These are phyloP conservation scores for Graphilbum sp. DNA, from an alignment of 2,329 filamentous ascomycete genomes.

Conservation along the genomic window DNA sequence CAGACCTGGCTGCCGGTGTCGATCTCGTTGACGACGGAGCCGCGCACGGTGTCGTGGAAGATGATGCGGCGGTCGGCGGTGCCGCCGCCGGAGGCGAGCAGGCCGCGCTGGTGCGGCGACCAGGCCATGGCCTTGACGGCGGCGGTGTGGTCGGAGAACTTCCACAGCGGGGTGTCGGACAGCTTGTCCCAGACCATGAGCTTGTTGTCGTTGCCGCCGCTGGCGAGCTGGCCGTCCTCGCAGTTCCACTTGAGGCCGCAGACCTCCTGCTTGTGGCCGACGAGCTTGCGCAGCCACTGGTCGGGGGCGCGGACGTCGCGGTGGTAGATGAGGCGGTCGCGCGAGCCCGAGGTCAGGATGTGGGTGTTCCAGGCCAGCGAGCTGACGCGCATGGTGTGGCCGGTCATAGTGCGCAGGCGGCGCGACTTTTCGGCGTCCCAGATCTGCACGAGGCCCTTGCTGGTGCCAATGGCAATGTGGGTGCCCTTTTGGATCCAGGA, in stretches of 20 bases:
- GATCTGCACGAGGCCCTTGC: slow-evolving; percentile 88
- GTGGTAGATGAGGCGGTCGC: slow-evolving; percentile 87
- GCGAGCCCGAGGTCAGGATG: slow-evolving; percentile 86
- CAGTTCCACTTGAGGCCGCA: slow-evolving; percentile 96
- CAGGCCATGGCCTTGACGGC: slow-evolving; percentile 96
- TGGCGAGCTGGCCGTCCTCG: slow-evolving; percentile 86
- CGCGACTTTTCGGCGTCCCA: slow-evolving; percentile 87
- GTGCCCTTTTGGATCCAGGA: slow-evolving; percentile 98
- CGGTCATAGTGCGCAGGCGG: slow-evolving; percentile 86
- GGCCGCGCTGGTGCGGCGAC: slow-evolving; percentile 88
- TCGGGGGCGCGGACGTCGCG: slow-evolving; percentile 87
- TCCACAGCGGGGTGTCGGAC: slow-evolving; percentile 79
- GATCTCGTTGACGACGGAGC: slow-evolving; percentile 65
- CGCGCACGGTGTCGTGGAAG: slow-evolving; percentile 91
- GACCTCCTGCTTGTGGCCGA: slow-evolving; percentile 95
- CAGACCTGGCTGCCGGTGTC: slow-evolving; percentile 98
- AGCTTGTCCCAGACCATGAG: slow-evolving; percentile 97
- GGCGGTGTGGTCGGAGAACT: slow-evolving; percentile 87
- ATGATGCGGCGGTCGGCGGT: slow-evolving; percentile 94
- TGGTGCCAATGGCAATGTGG: slow-evolving; percentile 87
- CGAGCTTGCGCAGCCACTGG: slow-evolving; percentile 73
- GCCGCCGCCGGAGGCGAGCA: slow-evolving; percentile 89
- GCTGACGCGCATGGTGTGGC: slow-evolving; percentile 83
- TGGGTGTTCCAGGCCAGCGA: slow-evolving; percentile 96
- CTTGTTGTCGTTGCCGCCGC: slow-evolving; percentile 96